These are phyloP conservation scores for Saccharomycopsis schoenii DNA, from an alignment of 805 yeast genomes.

Conservation along the genomic window DNA sequence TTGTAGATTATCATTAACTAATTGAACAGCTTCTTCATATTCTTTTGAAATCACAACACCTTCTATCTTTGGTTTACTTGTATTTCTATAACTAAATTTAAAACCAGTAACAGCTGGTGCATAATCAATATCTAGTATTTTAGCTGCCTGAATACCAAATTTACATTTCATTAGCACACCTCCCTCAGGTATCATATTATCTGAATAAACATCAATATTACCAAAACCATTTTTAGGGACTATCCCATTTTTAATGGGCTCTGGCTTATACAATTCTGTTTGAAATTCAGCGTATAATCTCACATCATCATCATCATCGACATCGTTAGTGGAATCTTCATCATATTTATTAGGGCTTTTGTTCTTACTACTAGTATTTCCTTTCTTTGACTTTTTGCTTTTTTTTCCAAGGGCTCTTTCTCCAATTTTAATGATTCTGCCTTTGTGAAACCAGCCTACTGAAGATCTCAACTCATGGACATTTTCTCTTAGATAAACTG, in stretches of 20 bases:
- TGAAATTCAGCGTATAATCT: constrained; percentile 71
- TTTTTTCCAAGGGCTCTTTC: constrained; percentile 49
- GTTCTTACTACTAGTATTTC: not conserved
- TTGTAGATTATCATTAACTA: constrained; percentile 38
- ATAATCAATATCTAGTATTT: constrained; percentile 57
- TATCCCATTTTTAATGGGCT: constrained; percentile 52
- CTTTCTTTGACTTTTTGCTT: constrained; percentile 24
- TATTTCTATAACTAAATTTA: constrained; percentile 47
- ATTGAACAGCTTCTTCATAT: constrained; percentile 47
- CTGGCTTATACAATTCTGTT: constrained; percentile 63
- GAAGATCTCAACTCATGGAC: constrained; percentile 61
- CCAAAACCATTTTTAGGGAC: constrained; percentile 73
- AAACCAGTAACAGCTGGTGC: constrained; percentile 86
- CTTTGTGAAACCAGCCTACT: constrained; percentile 77
- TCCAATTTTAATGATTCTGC: constrained; percentile 66
- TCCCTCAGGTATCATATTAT: constrained; percentile 76
- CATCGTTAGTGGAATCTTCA: constrained; percentile 25
- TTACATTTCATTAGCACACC: constrained; percentile 51
- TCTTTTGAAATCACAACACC: constrained; percentile 70
- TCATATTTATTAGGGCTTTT: constrained; percentile 3
- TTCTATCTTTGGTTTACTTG: constrained; percentile 52
- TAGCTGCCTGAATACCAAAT: constrained; percentile 61
- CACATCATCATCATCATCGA: constrained; percentile 45
- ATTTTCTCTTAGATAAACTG: constrained; percentile 59
- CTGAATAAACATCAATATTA: constrained; percentile 70